Conservation (phyloP, 2,329 filamentous ascomycete species). For the Diaporthe sp. region DNA sequence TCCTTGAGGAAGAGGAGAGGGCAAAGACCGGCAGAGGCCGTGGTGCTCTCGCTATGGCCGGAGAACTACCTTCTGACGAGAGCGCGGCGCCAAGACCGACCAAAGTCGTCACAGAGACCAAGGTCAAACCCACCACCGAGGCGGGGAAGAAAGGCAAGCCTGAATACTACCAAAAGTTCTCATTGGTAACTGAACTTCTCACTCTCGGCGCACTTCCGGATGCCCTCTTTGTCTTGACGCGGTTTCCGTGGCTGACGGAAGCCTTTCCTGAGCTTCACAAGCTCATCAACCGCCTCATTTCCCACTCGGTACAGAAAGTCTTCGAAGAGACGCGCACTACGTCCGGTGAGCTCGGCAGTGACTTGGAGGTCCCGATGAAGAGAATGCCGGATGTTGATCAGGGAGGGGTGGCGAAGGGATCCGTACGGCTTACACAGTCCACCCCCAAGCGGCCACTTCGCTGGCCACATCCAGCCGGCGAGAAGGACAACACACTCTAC, state of each 20-base stretch:
- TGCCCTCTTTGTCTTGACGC: conserved; percentile 86
- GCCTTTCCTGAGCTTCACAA: conserved; percentile 84
- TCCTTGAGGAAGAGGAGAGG: conserved; percentile 82
- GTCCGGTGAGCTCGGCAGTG: neutral
- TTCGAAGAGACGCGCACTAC: conserved; percentile 55
- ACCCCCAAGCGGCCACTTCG: conserved; percentile 75
- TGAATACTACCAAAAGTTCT: conserved; percentile 84
- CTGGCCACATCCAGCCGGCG: conserved; percentile 89
- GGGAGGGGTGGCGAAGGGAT: conserved; percentile 74
- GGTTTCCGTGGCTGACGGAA: conserved; percentile 92
- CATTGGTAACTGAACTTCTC: conserved; percentile 84
- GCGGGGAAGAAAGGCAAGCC: conserved; percentile 14
- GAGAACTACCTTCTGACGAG: conserved; percentile 84
- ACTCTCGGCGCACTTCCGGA: conserved; percentile 94
- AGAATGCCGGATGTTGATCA: conserved; percentile 68
- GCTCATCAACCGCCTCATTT: conserved; percentile 84
- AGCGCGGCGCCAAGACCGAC: conserved; percentile 62
- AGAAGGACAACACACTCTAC: conserved; percentile 81
- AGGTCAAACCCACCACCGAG: conserved; percentile 61
- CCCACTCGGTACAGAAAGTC: conserved; percentile 84
- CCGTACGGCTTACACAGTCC: conserved; percentile 69
- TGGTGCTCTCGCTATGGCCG: conserved; percentile 90
- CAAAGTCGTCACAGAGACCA: conserved; percentile 64
- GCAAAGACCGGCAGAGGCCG: conserved; percentile 75
- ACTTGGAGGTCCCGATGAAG: conserved; percentile 46